Evolutionary conservation across 495 filamentous ascomycete genomes (phyloP).

Genomic region (Aspergillus campestris): DNA sequence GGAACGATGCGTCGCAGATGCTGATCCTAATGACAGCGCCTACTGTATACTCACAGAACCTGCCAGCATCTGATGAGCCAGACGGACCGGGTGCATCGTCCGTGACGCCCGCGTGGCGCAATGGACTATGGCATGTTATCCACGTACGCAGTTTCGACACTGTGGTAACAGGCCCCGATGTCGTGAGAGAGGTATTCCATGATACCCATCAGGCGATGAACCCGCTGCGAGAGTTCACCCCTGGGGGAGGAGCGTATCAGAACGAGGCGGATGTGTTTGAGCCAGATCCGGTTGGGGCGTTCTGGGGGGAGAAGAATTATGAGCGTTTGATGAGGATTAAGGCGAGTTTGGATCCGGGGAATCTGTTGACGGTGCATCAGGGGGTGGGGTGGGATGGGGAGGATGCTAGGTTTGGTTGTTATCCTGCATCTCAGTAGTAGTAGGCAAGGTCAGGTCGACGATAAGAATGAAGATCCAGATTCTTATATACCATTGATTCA

Average conservation of each 20-base stretch:
- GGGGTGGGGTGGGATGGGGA: constrained; percentile 12
- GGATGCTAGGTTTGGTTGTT: constrained; percentile 11
- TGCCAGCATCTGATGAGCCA: constrained; percentile 4
- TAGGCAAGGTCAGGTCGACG: too few relatives aligned
- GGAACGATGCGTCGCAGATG: neutral
- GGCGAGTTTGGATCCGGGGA: constrained; percentile 30
- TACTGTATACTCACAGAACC: constrained; percentile 3
- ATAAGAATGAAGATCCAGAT: too few relatives aligned
- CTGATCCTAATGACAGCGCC: constrained; percentile 4
- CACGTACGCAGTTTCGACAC: constrained; percentile 2
- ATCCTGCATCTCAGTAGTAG: neutral
- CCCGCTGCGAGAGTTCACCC: constrained; percentile 20
- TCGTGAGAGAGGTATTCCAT: constrained; percentile 5
- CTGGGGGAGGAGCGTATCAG: constrained; percentile 31
- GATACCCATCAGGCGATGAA: constrained; percentile 7
- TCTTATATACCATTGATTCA: too few relatives aligned
- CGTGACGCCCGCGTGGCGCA: constrained; percentile 12
- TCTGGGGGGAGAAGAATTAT: constrained; percentile 29
- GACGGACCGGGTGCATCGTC: constrained; percentile 9
- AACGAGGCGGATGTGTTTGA: constrained; percentile 38
- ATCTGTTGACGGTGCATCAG: constrained; percentile 10
- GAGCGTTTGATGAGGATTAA: constrained; percentile 29
- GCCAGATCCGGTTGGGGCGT: constrained; percentile 11
- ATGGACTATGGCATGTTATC: constrained; percentile 11
- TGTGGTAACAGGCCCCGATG: neutral